Conservation (phyloP, 371 early-diverging fungal genomes). For the Mortierella sp. region DNA sequence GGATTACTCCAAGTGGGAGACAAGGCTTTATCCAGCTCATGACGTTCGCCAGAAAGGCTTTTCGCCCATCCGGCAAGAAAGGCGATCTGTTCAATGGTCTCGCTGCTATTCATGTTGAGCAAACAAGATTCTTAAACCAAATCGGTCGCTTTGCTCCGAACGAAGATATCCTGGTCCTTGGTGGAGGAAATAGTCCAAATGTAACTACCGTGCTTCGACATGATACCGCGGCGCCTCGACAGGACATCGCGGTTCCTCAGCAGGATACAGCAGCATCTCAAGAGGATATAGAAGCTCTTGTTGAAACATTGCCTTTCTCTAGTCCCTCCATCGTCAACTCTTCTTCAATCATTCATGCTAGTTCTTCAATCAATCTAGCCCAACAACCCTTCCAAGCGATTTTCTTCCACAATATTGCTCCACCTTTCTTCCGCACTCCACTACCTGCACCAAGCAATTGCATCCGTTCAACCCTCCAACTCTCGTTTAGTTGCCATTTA, state of each 20-base stretch:
- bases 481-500: background rate
- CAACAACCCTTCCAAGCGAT: background rate
- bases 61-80: conserved; percentile 4
- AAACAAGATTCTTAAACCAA: background rate
- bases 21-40: no score
- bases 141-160: background rate
- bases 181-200: no score
- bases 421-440: conserved; percentile 3
- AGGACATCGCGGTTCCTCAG: background rate
- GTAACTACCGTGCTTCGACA: conserved; percentile 1
- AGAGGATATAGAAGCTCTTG: background rate
- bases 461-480: background rate
- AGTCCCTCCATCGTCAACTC: background rate
- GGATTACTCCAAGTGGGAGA: background rate
- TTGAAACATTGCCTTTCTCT: no score
- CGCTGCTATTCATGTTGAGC: background rate
- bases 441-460: background rate
- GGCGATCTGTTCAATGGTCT: conserved; percentile 3
- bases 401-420: conserved; percentile 6
- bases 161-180: background rate
- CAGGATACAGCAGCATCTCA: background rate
- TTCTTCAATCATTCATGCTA: background rate
- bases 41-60: no score
- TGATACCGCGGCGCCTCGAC: background rate
- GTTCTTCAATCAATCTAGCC: background rate